Evolutionary conservation across 1,139 yeast species (phyloP), one percentile per base, ranked within the genome.

Genomic region (Debaryomyces psychrophilus): DNA sequence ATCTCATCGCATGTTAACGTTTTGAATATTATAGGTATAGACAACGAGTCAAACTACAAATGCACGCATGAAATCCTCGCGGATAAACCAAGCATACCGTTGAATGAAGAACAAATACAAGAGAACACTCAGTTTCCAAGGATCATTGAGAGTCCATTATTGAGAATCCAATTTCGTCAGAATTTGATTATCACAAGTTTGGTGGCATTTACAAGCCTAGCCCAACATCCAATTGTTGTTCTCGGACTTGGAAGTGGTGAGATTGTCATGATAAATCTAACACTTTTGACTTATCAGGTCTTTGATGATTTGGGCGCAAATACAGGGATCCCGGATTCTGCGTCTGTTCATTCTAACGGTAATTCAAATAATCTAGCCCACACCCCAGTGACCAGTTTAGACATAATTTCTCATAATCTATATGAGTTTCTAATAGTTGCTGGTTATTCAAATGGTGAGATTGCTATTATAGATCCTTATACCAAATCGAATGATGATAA

Each of bases 371-470:
- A 15, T 8, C 49, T 54, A 37, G 53, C 53, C 8, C 52, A 52
- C n/a, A 44, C 62, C 2, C 48, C 61, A 1, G 73, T 73, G 2
- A 71, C 77, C 0, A 58, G 75, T 6, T 45, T 74, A 7, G 71
- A 67, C 22, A 58, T 65, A 2, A 58, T 73, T 12, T 48, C 52
- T 35, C 71, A 72, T 52, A 67, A 68, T 1, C 47, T 55, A 7
- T 65, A 64, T 50, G 71, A 67, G 8, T 62, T 63, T 42, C 57
- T 74, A 44, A 54, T 74, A 3, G 57, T 71, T 5, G 76, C 65
- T 0, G 79, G 79, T 2, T 67, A 58, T 46, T 64, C 77, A 7
- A 68, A 71, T 50, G 79, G 79, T 0, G 79, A 74, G 51, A 68
- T 73, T 6, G 52, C 59, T 2, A 64, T 74, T 11, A 44, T 71